Evolutionary conservation across 164 flowering plant species (phyloP), one percentile per base, ranked within the genome.

Genomic region (Vitis cinerea): DNA sequence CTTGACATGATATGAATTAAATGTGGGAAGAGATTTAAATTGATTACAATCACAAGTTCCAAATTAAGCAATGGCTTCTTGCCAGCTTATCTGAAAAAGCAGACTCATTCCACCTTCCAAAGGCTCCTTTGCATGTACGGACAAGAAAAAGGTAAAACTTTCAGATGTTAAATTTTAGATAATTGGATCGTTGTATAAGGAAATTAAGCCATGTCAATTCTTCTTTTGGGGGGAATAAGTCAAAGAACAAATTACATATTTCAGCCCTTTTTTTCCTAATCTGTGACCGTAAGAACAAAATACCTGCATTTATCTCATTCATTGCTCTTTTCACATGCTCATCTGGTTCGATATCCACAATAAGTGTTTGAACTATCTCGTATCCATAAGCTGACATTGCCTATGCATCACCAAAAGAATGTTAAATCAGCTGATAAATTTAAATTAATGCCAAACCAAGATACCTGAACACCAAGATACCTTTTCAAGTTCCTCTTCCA

Each of bases 221-320:
- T 37, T 37, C 44, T 37, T 37, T 6, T 2, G 27, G 13, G 12
- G 10, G 30, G 5, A 47, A 30, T 48, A 15, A 1, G 61, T 13
- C 13, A 50, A 61, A 51, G 11, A 0, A 31, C 56, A 23, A 3
- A 64, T 8, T 50, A 12, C 11, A 19, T 31, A n/a, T 3, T 29
- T 50, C 14, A 37, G 44, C 44, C 44, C 7, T 37, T 37, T 37
- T 31, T 3, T 37, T 3, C 44, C 23, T 3, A 54, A 27, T 66
- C 17, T 11, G 13, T 61, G 27, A 16, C 10, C 7, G 14, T 10
- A 60, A 60, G 30, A 23, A 59, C 9, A 44, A 17, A 11, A 47
- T 82, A 84, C 94, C 97, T 69, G 97, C 97, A 85, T 91, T 89
- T 7, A 91, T 91, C 83, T 92, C 97, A 67, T 92, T 90, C 93